These are phyloP conservation scores for Scutellaria galericulata DNA, from an alignment of 257 asterid genomes.

Conservation along the genomic window DNA sequence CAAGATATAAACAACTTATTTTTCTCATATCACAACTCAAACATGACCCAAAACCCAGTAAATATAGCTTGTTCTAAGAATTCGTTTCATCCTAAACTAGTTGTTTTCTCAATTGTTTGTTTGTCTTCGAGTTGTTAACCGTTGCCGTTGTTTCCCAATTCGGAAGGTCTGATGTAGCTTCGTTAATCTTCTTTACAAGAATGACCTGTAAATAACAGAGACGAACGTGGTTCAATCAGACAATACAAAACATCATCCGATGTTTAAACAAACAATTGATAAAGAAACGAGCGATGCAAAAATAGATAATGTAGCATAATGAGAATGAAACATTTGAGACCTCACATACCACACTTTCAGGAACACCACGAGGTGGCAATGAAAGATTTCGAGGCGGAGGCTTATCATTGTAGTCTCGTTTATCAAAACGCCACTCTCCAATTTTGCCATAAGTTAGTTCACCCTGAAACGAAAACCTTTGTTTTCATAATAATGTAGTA, in stretches of 20 bases:
- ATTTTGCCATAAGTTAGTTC: conserved; percentile 53
- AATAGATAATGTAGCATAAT: not conserved
- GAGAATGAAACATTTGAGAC: not conserved
- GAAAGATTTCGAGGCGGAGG: conserved; percentile 67
- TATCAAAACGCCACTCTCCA: conserved; percentile 75
- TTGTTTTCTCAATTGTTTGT: not conserved
- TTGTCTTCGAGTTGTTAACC: not conserved
- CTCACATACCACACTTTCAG: conserved; percentile 71
- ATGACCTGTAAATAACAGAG: conserved; percentile 53
- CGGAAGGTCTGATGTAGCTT: conserved; percentile 65
- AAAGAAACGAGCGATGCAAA: not conserved
- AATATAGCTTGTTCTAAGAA: not conserved
- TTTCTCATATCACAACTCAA: not conserved
- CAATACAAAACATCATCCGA: not conserved
- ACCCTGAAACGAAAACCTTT: conserved; percentile 45
- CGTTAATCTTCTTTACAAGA: conserved; percentile 62
- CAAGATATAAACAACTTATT: not conserved
- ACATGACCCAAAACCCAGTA: not conserved
- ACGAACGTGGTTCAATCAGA: not conserved
- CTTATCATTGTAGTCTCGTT: conserved; percentile 46
- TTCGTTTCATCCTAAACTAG: conserved; percentile 27
- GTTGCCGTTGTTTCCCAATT: conserved; percentile 51
- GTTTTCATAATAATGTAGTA: not conserved
- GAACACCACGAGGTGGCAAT: conserved; percentile 68
- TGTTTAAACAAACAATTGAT: not conserved